Evolutionary conservation across 2,329 filamentous ascomycete genomes (phyloP), one percentile per base, ranked within the genome.

Genomic region (Lachnellula arida): DNA sequence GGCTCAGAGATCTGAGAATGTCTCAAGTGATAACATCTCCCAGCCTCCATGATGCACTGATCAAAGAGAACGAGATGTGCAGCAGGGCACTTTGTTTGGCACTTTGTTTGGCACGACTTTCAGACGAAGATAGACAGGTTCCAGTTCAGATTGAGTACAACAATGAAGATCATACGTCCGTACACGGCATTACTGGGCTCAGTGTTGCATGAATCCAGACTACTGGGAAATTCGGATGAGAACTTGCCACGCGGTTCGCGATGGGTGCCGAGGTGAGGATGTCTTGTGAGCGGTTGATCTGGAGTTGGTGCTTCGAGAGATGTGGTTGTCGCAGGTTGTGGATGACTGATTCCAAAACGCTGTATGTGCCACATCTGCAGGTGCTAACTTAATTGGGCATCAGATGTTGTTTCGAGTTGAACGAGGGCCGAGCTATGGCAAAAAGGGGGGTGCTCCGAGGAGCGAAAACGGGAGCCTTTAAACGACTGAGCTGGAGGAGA

Each of bases 371-470:
- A 52, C 22, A 28, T 9, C 22, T 7, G 14, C 44, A 17, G 5
- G 44, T 3, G 22, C 44, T 28, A 32, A 14, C 44, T 14, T 46
- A 12, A 22, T 48, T 28, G 44, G 51, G 23, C 3, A 44, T 23
- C 46, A 15, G n/a, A 53, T 53, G 55, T 53, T 57, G 57, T 60
- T 57, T 57, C 57, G 54, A 55, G 51, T 60, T 57, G 49, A 32
- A 32, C 28, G 28, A 9, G 28, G 8, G 28, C 28, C 28, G 28
- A 57, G 19, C 43, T 14, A 17, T 25, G 23, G 44, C 5, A 14
- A 22, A 43, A 28, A 12, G 12, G 3, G 12, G 19, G 11, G 44
- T 8, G 14, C 11, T 1, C 44, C 15, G 15, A 46, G n/a, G 12
- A 46, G 23, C 22, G 44, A 28, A 12, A 8, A 46, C 12, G 23